A percentile compares a stretch with the other conserved stretches of the same genome.
These are phyloP conservation scores for Aureobasidium vineae DNA, from an alignment of 2,329 filamentous ascomycete genomes.

Conservation along the genomic window DNA sequence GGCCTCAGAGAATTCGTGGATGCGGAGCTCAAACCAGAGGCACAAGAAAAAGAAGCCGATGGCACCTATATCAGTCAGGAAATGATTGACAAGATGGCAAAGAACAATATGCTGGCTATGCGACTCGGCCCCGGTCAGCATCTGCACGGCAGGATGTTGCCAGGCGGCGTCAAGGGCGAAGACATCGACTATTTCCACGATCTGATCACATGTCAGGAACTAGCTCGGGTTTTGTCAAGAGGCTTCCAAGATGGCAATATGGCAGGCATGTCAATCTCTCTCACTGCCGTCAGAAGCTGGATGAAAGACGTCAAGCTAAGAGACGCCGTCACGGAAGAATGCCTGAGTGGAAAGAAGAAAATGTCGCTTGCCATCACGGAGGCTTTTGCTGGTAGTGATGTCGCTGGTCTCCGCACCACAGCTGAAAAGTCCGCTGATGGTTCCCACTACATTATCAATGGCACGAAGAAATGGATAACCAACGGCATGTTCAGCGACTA, in stretches of 20 bases:
- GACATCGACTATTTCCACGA: slow-evolving; percentile 81
- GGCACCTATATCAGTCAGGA: slow-evolving; percentile 68
- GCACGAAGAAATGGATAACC: slow-evolving; percentile 83
- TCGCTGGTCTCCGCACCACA: slow-evolving; percentile 75
- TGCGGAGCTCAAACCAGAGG: slow-evolving; percentile 68
- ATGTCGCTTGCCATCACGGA: slow-evolving; percentile 86
- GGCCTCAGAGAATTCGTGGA: slow-evolving; percentile 73
- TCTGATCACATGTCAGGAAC: slow-evolving; percentile 70
- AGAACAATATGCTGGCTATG: slow-evolving; percentile 73
- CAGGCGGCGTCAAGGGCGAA: slow-evolving; percentile 70
- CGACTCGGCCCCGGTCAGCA: slow-evolving; percentile 80
- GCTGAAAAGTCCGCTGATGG: slow-evolving; percentile 73
- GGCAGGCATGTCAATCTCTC: slow-evolving; percentile 78
- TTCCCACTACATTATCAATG: slow-evolving; percentile 68
- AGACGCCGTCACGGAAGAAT: slow-evolving; percentile 66
- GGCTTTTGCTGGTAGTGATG: slow-evolving; percentile 81
- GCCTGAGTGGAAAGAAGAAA: slow-evolving; percentile 79
- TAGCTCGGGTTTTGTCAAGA: slow-evolving; percentile 66
- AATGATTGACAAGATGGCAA: slow-evolving; percentile 76
- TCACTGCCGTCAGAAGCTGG: slow-evolving; percentile 79
- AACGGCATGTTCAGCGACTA: slow-evolving; percentile 79
- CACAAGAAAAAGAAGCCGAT: slow-evolving; percentile 70
- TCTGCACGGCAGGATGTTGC: slow-evolving; percentile 66
- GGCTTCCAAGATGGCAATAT: slow-evolving; percentile 87
- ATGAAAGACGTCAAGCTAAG: slow-evolving; percentile 65